These are phyloP conservation scores for Gastrodia elata DNA, from an alignment of 106 monocot species.

Conservation along the genomic window DNA sequence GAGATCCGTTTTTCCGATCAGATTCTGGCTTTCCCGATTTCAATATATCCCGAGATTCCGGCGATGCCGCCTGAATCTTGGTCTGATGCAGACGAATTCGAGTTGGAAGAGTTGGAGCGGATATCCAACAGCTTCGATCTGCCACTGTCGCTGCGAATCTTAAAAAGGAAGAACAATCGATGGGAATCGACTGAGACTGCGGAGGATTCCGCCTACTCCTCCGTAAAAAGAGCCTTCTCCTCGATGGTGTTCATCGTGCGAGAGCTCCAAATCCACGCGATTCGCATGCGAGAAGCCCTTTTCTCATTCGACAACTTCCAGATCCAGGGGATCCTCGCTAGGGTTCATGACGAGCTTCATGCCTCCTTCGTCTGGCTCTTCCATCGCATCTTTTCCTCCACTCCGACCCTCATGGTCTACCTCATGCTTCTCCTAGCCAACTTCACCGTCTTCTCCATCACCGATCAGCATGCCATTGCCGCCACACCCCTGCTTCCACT, in stretches of 20 bases:
- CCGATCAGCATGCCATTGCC: slow-evolving; percentile 23
- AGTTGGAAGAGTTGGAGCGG: slow-evolving; percentile 25
- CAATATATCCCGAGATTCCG: neutral
- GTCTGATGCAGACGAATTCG: slow-evolving; percentile 7
- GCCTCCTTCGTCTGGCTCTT: slow-evolving; percentile 83
- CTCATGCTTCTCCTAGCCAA: slow-evolving; percentile 78
- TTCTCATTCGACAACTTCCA: slow-evolving; percentile 29
- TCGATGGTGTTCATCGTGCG: slow-evolving; percentile 75
- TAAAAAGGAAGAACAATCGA: slow-evolving; percentile 27
- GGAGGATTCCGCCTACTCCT: slow-evolving; percentile 26
- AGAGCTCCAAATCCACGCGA: slow-evolving; percentile 52
- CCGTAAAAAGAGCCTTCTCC: slow-evolving; percentile 61
- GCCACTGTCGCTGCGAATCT: slow-evolving; percentile 46
- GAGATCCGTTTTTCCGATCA: neutral
- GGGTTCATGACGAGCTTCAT: slow-evolving; percentile 51
- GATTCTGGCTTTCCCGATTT: neutral
- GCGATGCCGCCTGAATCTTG: slow-evolving; percentile 1
- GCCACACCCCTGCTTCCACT: slow-evolving; percentile 15
- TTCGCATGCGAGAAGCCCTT: slow-evolving; percentile 38
- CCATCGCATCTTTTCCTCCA: slow-evolving; percentile 58
- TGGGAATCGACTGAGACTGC: slow-evolving; percentile 26
- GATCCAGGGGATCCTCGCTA: slow-evolving; percentile 30
- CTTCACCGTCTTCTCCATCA: slow-evolving; percentile 68
- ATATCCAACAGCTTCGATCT: slow-evolving; percentile 29
- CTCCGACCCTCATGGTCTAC: slow-evolving; percentile 61